These are phyloP conservation scores for Trypanosoma scelopori DNA, from an alignment of 208 protist species.

Conservation along the genomic window DNA sequence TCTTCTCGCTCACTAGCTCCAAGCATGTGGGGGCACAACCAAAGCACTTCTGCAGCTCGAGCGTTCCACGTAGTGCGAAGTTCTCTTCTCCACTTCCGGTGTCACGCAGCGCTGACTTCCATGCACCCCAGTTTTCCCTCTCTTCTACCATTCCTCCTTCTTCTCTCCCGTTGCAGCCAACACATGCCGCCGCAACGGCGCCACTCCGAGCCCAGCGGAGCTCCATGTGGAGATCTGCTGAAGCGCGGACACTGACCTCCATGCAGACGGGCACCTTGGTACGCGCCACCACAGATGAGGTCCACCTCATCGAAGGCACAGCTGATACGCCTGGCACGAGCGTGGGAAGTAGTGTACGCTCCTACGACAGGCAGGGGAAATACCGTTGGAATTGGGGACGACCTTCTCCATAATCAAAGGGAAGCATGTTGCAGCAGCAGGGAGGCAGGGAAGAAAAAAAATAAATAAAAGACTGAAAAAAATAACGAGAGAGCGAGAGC, in stretches of 20 bases:
- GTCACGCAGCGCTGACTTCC: background rate
- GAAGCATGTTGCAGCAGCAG: background rate
- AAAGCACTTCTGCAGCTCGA: background rate
- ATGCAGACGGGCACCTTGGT: background rate
- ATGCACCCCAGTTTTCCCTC: background rate
- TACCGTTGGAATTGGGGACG: slow-evolving; percentile 47
- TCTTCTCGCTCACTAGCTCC: background rate
- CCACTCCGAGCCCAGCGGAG: background rate
- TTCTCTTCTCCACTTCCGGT: background rate
- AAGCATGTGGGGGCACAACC: background rate
- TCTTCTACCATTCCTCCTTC: too few relatives aligned
- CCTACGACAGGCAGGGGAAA: slow-evolving; percentile 31
- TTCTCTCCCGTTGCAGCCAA: background rate
- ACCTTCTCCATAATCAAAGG: background rate
- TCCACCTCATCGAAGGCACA: background rate
- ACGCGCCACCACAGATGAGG: background rate
- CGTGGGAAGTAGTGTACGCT: slow-evolving; percentile 22
- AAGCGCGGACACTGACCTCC: too few relatives aligned
- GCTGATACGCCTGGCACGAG: background rate
- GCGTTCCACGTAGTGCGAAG: background rate
- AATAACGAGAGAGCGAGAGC: background rate
- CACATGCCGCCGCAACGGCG: slow-evolving; percentile 2
- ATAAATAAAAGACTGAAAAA: background rate
- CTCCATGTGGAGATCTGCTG: too few relatives aligned
- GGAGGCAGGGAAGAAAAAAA: slow-evolving; percentile 5